phyloP scores from a whole-genome alignment of 2,329 filamentous ascomycete genomes.

The Aspergillus vadensis region DNA sequence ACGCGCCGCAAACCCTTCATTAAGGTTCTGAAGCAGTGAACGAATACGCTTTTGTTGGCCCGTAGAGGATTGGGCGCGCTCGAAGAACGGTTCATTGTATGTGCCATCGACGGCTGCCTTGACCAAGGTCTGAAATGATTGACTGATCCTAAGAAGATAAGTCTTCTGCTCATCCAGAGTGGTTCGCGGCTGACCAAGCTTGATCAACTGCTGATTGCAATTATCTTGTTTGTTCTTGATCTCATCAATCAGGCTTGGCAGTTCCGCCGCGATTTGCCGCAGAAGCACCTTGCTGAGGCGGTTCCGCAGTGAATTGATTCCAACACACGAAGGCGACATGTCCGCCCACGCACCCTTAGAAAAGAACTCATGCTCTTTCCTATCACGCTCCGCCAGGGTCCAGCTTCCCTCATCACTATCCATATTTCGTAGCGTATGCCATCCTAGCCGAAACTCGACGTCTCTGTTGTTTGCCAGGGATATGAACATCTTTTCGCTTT shows the following conservation, averaged over 20 bases:
- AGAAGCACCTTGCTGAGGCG: conserved; percentile 39
- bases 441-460: conserved; percentile 49
- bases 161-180: conserved; percentile 26
- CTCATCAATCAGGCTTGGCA: conserved; percentile 42
- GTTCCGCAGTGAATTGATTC: conserved; percentile 33
- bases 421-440: conserved; percentile 53
- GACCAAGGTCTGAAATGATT: conserved; percentile 42
- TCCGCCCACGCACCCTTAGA: conserved; percentile 28
- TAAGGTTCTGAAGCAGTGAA: conserved; percentile 33
- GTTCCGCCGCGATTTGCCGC: conserved; percentile 35
- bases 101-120: conserved; percentile 35
- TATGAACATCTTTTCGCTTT: conserved; percentile 39
- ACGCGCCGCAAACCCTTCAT: conserved; percentile 23
- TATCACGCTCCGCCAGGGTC: conserved; percentile 28
- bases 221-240: conserved; percentile 35
- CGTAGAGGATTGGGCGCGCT: conserved; percentile 17
- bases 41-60: conserved; percentile 35
- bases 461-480: conserved; percentile 48
- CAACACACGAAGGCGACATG: conserved; percentile 22
- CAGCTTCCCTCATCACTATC: conserved; percentile 38
- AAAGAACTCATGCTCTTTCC: conserved; percentile 37
- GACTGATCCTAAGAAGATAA: conserved; percentile 40
- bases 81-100: conserved; percentile 40
- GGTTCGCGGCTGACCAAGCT: conserved; percentile 30
- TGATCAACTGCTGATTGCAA: conserved; percentile 33